Evolutionary conservation across 2,329 filamentous ascomycete species (phyloP), one percentile per base, ranked within the genome.

Genomic region (Sporothrix protearum): DNA sequence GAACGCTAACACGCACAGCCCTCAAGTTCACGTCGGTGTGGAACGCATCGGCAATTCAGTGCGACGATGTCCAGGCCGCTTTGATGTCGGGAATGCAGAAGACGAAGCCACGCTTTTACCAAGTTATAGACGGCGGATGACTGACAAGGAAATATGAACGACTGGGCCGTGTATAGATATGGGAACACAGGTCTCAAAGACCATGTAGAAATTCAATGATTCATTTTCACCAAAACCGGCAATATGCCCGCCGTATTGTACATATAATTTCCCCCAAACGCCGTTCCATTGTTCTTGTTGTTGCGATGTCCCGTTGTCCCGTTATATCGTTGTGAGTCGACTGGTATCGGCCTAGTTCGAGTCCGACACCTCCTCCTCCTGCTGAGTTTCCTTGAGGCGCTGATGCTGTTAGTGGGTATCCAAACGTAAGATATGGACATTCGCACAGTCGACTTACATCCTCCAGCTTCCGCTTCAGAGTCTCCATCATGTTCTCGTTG

Each of bases 11-110:
- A 57, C 45, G 25, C 16, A 16, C 74, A 90, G 89, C 89, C 63
- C 81, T 98, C 79, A 88, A 88, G 72, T 97, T 97, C 80, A 97
- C 94, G 3, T 86, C 88, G 12, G 86, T 96, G 0, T 97, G 94
- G 95, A 98, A 98, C 78, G 87, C 89, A 76, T 91, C 89, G 2
- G 92, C 92, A 77, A 78, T 97, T 76, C 94, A 97, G 83, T 92
- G 92, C 7, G 83, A 85, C 69, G 95, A 98, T 83, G 86, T 97
- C 57, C 82, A 88, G 77, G 83, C 86, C 72, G 93, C 94, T 0
- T 84, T 97, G 79, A 78, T 92, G 78, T 92, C 92, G 51, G 92
- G 91, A 9, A 79, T 97, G 74, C 85, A 91, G 80, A 97, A 92
- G 86, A 90, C 85, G 75, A 94, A 88, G 78, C 91, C 93, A 14